These are phyloP conservation scores for Schizosaccharomyces lindneri DNA, from an alignment of 805 yeast species.

Conservation along the genomic window DNA sequence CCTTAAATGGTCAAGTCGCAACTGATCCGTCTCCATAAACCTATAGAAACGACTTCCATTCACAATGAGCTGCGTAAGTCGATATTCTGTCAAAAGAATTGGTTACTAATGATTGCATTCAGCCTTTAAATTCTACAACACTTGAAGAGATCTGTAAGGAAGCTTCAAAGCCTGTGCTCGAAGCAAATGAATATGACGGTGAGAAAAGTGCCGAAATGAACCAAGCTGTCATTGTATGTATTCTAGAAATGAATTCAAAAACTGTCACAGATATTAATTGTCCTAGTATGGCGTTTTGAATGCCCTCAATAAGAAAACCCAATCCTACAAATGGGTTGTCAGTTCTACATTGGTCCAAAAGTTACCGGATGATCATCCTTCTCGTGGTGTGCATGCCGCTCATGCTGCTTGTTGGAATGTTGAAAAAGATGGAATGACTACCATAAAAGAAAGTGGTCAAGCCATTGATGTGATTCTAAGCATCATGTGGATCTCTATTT, in stretches of 20 bases:
- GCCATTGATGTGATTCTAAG: neutral
- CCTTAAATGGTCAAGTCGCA: too few species aligned
- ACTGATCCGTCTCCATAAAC: neutral
- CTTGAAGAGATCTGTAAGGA: neutral
- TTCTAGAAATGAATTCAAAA: too few species aligned
- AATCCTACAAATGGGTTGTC: neutral
- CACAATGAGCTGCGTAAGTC: neutral
- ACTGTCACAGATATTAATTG: too few species aligned
- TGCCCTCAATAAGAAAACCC: neutral
- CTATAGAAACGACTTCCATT: neutral
- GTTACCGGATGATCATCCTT: neutral
- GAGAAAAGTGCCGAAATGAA: neutral
- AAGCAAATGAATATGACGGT: neutral
- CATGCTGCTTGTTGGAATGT: neutral
- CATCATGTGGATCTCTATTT: neutral
- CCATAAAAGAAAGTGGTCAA: neutral
- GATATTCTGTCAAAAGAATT: neutral
- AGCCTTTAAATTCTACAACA: neutral
- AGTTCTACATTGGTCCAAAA: neutral
- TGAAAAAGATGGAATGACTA: neutral
- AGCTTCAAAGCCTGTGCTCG: neutral
- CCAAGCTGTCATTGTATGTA: neutral
- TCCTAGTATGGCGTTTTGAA: neutral
- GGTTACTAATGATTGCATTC: neutral
- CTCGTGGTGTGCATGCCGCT: neutral